These are phyloP conservation scores for Lachnellula hyalina DNA, from an alignment of 2,329 filamentous ascomycete genomes.

Conservation along the genomic window DNA sequence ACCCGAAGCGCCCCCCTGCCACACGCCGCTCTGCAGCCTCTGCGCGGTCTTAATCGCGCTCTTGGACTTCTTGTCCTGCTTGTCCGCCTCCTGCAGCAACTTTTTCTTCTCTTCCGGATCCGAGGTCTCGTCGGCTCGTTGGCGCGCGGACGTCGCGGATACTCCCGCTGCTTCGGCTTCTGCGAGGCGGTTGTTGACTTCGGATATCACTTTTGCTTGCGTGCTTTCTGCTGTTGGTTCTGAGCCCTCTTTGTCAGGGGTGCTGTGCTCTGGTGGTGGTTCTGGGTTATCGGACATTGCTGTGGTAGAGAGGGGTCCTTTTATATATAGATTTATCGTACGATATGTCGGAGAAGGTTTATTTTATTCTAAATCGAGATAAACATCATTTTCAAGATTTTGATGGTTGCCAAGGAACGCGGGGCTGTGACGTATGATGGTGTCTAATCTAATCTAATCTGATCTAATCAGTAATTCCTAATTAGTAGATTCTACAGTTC, in stretches of 20 bases:
- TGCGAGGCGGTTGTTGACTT: conserved; percentile 12
- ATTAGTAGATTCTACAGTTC: too few species aligned
- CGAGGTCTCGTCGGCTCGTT: conserved; percentile 5
- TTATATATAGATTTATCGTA: not conserved
- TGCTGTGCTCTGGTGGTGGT: too few species aligned
- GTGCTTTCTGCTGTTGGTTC: conserved; percentile 1
- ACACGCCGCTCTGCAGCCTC: conserved; percentile 25
- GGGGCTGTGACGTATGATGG: not conserved
- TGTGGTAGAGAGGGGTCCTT: not conserved
- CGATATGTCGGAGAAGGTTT: not conserved
- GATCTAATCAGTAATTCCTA: not conserved
- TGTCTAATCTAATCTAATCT: not conserved
- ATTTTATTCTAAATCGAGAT: not conserved
- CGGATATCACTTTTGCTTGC: conserved; percentile 16
- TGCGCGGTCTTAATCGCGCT: conserved; percentile 67
- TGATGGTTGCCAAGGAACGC: not conserved
- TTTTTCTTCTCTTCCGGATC: conserved; percentile 15
- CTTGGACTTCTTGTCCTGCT: conserved; percentile 15
- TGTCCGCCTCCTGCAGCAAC: conserved; percentile 14
- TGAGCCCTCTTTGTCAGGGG: too few species aligned
- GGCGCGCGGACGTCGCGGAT: conserved; percentile 5
- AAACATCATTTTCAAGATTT: not conserved
- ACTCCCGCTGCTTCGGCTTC: conserved; percentile 9
- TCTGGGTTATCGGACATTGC: not conserved
- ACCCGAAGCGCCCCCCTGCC: conserved; percentile 22